Base-by-base conservation (phyloP, 169 alveolate species). In the Plasmodium gallinaceum region DNA sequence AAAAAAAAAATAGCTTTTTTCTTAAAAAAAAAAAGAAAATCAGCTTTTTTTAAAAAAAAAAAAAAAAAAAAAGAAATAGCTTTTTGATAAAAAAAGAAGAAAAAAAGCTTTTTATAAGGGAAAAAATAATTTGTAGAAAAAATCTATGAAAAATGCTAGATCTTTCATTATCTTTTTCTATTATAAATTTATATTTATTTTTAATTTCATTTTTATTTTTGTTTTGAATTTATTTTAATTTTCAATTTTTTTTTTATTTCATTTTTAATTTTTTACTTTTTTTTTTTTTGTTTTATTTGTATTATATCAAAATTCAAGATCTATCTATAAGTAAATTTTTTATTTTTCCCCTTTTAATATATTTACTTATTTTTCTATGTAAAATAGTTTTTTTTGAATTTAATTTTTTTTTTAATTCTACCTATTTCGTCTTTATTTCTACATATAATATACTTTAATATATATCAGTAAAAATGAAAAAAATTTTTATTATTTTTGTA, bases 401-500 rank as follows among this genome's bases (percentile, higher is more conserved):
- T 26, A n/a, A 24, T 26, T 6, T 7, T 57, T 73, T 52, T 20
- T 54, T 73, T 32, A 24, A 24, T 37, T 52, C 16, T 43, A 39
- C 18, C 22, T 39, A 24, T 72, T 26, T n/a, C 43, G 9, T 2
- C 24, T 8, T 45, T 45, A 45, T 45, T 45, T 6, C 9, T 7
- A 6, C 7, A 48, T 5, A 48, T 48, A 48, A 10, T 5, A 48
- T 48, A 48, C 7, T 48, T 48, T 48, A 9, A 48, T 14, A 48
- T 48, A 14, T 48, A 48, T 32, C 39, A 32, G 4, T 32, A 45
- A 69, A 69, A 12, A 69, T 69, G 80, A 70, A 70, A 48, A 70
- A 51, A 48, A 22, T 22, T 46, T 22, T 51, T 9, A 14, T 46
- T 70, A 10, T 70, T 46, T 20, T 70, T 70, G 45, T 24, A 8